Percentiles rank a stretch among this genome's conserved stretches.
Evolutionary conservation across 306 rosid species (phyloP).

Genomic region (Prunus kanzakura): DNA sequence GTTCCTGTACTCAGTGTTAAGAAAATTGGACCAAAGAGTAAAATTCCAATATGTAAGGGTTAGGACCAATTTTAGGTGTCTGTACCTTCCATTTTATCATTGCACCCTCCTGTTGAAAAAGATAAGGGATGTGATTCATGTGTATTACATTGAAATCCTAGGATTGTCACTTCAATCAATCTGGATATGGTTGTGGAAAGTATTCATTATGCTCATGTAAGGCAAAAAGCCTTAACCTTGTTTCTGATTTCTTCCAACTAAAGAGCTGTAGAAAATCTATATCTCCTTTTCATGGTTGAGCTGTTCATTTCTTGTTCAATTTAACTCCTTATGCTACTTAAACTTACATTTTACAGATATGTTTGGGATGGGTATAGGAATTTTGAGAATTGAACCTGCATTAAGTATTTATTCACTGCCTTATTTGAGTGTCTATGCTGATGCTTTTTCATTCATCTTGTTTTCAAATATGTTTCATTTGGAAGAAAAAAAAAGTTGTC

Average conservation of each 20-base stretch:
- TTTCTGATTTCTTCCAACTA: neutral
- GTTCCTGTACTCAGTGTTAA: neutral
- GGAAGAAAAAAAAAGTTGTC: neutral
- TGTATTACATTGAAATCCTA: neutral
- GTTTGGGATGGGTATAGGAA: neutral
- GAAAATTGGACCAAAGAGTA: neutral
- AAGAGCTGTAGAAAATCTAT: neutral
- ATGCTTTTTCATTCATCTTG: neutral
- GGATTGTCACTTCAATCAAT: neutral
- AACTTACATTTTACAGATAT: neutral
- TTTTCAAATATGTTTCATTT: neutral
- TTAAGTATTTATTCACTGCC: neutral
- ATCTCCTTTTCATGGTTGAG: neutral
- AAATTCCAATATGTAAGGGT: neutral
- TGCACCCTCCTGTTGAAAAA: neutral
- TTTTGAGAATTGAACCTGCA: neutral
- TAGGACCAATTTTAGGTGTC: neutral
- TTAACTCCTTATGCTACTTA: neutral
- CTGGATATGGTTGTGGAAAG: neutral
- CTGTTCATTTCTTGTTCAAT: neutral
- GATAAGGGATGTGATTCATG: neutral
- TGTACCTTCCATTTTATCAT: neutral
- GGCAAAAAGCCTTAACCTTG: neutral
- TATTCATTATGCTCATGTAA: neutral
- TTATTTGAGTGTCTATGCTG: neutral